Evolutionary conservation across 768 basidiomycete genomes (phyloP).

Genomic region (Auriscalpium orientale): DNA sequence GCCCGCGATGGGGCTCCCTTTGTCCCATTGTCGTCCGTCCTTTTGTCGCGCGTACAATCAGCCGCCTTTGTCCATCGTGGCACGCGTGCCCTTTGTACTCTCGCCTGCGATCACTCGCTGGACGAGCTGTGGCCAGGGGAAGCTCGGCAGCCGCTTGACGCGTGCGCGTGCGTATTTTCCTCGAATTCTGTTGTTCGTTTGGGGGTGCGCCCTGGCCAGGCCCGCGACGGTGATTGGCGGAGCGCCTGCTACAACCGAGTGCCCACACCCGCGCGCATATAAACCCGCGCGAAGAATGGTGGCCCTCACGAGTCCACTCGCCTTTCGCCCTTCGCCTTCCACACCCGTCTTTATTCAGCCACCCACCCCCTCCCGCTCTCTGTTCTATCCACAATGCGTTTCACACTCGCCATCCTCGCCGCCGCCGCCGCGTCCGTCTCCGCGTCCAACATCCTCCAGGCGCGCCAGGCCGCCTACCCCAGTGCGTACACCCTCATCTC

Average conservation of each 20-base stretch:
- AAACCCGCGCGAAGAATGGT: conserved; percentile 3
- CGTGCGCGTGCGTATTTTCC: too few species aligned
- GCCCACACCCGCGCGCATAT: too few species aligned
- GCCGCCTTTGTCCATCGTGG: not conserved
- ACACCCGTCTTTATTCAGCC: conserved; percentile 21
- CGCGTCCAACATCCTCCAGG: conserved; percentile 10
- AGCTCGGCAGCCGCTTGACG: too few species aligned
- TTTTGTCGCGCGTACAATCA: not conserved
- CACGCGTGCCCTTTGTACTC: too few species aligned
- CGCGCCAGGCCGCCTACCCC: conserved; percentile 9
- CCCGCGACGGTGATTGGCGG: not conserved
- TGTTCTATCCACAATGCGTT: conserved; percentile 40
- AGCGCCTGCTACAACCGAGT: not conserved
- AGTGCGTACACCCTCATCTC: not conserved
- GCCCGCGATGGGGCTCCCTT: conserved; percentile 21
- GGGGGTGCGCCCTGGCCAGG: not conserved
- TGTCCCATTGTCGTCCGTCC: conserved; percentile 11
- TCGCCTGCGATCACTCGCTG: too few species aligned
- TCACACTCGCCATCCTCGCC: conserved; percentile 31
- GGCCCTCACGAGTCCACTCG: not conserved
- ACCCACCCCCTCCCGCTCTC: conserved; percentile 9
- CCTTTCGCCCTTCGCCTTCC: conserved; percentile 8
- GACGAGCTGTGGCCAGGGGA: too few species aligned
- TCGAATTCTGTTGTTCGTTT: not conserved
- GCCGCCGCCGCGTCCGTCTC: conserved; percentile 31